Conservation (phyloP, 176 grass and related monocot genomes). For the Miscanthus lutarioriparius region DNA sequence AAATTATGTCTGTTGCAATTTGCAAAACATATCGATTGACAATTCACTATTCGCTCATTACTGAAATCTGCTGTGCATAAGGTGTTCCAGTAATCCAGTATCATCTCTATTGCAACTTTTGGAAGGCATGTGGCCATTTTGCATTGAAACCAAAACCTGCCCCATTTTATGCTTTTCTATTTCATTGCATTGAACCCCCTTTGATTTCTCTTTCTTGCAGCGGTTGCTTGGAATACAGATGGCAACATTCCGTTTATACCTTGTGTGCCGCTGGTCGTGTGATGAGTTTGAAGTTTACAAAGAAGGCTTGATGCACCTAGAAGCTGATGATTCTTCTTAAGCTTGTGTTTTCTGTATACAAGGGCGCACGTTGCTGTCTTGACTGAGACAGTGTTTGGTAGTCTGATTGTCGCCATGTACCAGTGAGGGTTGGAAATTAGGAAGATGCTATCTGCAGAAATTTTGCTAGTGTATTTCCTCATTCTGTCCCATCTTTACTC, state of each 20-base stretch:
- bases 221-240: slow-evolving; percentile 69
- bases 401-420: no score
- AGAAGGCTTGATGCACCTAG: slow-evolving; percentile 57
- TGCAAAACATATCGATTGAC: not conserved
- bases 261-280: slow-evolving; percentile 68
- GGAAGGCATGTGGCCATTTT: not conserved
- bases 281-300: slow-evolving; percentile 86
- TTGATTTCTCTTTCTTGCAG: slow-evolving; percentile 39
- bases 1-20: not conserved
- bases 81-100: not conserved
- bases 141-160: not conserved
- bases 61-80: not conserved
- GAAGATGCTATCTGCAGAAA: not conserved
- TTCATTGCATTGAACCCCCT: not conserved
- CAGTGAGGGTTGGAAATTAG: not conserved
- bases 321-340: slow-evolving; percentile 58
- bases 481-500: not conserved
- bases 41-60: no score
- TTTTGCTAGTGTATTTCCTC: not conserved
- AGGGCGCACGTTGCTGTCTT: slow-evolving; percentile 15
- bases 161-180: not conserved
- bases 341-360: not conserved
- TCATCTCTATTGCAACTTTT: not conserved
- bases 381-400: not conserved
- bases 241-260: slow-evolving; percentile 83